Evolutionary conservation across 192 early-diverging fungal genomes (phyloP).

Genomic region (Podila clonocystis): DNA sequence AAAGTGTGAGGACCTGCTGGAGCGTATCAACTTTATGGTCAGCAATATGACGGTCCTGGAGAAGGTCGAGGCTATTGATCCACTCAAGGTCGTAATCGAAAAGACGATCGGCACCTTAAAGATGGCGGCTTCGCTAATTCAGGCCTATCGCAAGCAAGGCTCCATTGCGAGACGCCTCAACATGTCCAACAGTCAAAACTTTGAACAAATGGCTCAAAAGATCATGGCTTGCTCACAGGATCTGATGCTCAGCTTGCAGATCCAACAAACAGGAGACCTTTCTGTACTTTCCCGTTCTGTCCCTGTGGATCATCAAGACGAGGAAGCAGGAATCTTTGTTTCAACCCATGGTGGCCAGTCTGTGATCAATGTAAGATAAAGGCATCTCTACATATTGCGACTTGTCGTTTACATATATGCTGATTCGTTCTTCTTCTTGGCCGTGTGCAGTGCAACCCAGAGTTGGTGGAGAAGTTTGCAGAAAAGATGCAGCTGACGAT

Average conservation of each 20-base stretch:
- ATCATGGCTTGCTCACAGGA: slow-evolving; percentile 57
- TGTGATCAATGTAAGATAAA: slow-evolving; percentile 41
- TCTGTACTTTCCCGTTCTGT: slow-evolving; percentile 49
- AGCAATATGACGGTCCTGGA: slow-evolving; percentile 58
- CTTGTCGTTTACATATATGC: neutral
- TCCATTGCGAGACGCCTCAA: slow-evolving; percentile 60
- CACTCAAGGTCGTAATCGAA: slow-evolving; percentile 48
- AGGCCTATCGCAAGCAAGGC: slow-evolving; percentile 59
- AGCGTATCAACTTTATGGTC: slow-evolving; percentile 67
- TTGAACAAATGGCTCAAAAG: slow-evolving; percentile 34
- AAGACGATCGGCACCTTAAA: slow-evolving; percentile 56
- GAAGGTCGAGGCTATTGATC: slow-evolving; percentile 44
- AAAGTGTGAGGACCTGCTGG: slow-evolving; percentile 62
- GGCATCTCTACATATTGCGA: too few species aligned
- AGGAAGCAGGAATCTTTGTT: slow-evolving; percentile 56
- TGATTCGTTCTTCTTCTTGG: neutral
- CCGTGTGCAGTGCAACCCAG: slow-evolving; percentile 32
- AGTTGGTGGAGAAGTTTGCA: slow-evolving; percentile 50
- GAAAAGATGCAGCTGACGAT: slow-evolving; percentile 44
- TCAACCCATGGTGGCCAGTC: slow-evolving; percentile 46
- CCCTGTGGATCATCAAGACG: slow-evolving; percentile 53
- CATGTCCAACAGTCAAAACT: slow-evolving; percentile 60
- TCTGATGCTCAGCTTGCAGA: slow-evolving; percentile 64
- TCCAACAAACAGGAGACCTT: slow-evolving; percentile 61
- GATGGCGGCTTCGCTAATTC: slow-evolving; percentile 51